A percentile compares a stretch with the other conserved stretches of the same genome.
Conservation (phyloP, 2,329 filamentous ascomycete genomes). For the Zymoseptoria tritici region DNA sequence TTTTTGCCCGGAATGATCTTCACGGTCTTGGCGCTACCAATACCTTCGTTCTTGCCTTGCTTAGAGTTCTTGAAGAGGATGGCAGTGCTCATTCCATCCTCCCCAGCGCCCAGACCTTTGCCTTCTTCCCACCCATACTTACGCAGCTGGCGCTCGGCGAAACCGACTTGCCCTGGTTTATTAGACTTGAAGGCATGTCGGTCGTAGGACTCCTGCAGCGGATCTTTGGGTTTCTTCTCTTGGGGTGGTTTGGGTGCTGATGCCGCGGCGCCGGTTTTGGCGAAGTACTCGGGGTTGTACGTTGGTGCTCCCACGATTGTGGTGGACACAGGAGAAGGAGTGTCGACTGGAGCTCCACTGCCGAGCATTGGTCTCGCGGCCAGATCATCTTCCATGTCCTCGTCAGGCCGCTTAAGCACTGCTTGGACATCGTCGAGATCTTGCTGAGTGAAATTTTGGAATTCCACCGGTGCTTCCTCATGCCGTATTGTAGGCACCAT, state of each 20-base stretch:
- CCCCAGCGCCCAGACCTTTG: conserved; percentile 73
- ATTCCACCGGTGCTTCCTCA: background rate
- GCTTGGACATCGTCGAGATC: background rate
- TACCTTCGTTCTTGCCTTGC: conserved; percentile 33
- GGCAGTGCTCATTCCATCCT: conserved; percentile 76
- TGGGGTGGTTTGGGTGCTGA: conserved; percentile 13
- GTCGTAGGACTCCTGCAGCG: conserved; percentile 23
- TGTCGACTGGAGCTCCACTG: background rate
- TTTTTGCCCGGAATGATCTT: conserved; percentile 74
- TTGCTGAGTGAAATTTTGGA: background rate
- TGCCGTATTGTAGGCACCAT: background rate
- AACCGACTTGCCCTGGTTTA: conserved; percentile 72
- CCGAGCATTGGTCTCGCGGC: background rate
- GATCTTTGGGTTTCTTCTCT: conserved; percentile 28
- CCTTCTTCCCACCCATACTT: conserved; percentile 94
- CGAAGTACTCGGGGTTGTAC: conserved; percentile 12
- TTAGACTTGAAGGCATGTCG: conserved; percentile 45
- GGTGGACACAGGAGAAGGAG: background rate
- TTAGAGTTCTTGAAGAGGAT: conserved; percentile 80
- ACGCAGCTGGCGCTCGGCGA: conserved; percentile 79
- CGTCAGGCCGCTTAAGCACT: conserved; percentile 1
- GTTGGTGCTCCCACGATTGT: conserved; percentile 6
- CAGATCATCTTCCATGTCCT: background rate
- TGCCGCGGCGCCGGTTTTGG: background rate
- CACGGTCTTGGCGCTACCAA: conserved; percentile 53